Base-by-base conservation (phyloP, 345 rosid genomes). In the Eucalyptus caleyi region DNA sequence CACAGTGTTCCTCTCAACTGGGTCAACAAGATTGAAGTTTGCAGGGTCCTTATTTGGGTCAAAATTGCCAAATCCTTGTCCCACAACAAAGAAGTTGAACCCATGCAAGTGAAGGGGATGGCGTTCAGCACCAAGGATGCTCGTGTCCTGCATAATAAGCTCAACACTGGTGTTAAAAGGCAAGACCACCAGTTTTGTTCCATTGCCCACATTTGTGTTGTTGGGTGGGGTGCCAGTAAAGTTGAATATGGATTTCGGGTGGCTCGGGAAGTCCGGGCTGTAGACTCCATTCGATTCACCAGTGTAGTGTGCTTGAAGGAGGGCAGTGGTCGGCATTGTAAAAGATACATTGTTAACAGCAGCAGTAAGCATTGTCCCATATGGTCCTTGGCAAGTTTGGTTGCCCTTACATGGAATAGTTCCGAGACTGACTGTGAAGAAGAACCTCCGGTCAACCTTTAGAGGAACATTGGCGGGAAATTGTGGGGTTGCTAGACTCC, bases 21-120 rank as follows among this genome's bases (percentile, higher is more conserved):
- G 96, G 88, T 94, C 95, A 51, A 94, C 91, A 13, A 94, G 92
- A 49, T 95, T 94, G 92, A 94, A 96, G 26, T 92, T 93, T 83
- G 90, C 90, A 44, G 96, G 95, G 92, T 96, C 96, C 50, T 93
- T 92, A 8, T 88, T 92, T 0, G 92, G 91, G 88, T 95, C 91
- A 80, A 91, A 94, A 56, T 96, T 94, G 77, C 97, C 97, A 88
- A 94, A 96, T n/a, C 97, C 97, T 91, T 93, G 96, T 4, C 96
- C 97, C 8, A 95, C 94, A 15, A 96, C 93, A n/a, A 94, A 95
- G 96, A 95, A 95, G 91, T 96, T 96, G 92, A 94, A 95, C 15
- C 97, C 97, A 42, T 96, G 96, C 50, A 96, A 87, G 87, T 95
- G 97, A 90, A 96, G 93, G 62, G 98, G 98, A 91, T 96, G 97